phyloP scores from a whole-genome alignment of 768 basidiomycete species.

The Phanerochaete carnosa region DNA sequence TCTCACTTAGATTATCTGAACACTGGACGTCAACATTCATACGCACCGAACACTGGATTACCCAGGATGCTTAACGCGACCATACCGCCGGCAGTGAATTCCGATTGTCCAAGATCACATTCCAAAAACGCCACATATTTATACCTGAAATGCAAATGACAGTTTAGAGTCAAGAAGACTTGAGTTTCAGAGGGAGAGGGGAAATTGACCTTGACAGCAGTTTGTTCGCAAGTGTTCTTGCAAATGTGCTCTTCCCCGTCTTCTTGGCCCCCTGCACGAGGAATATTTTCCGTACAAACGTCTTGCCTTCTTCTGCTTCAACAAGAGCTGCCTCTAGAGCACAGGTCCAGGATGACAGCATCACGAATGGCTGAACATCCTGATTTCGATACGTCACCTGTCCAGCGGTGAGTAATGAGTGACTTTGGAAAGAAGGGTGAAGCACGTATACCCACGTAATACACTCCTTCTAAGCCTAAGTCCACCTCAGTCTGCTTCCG shows the following conservation, averaged over 20 bases:
- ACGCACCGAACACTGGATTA: conserved; percentile 63
- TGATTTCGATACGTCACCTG: conserved; percentile 26
- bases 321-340: conserved; percentile 17
- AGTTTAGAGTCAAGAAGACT: not conserved
- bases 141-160: conserved; percentile 44
- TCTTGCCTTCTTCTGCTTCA: not conserved
- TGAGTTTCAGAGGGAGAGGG: not conserved
- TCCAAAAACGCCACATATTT: conserved; percentile 87
- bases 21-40: conserved; percentile 1
- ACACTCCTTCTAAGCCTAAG: conserved; percentile 45
- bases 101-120: conserved; percentile 91
- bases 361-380: conserved; percentile 31
- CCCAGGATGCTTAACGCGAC: conserved; percentile 77
- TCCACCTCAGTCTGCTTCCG: conserved; percentile 30
- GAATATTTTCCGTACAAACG: conserved; percentile 34
- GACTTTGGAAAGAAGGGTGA: not conserved
- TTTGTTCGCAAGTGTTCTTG: conserved; percentile 66
- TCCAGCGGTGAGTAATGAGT: not conserved
- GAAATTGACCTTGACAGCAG: conserved; percentile 53
- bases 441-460: conserved; percentile 39
- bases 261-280: conserved; percentile 85
- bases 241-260: conserved; percentile 88
- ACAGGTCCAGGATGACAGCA: conserved; percentile 35
- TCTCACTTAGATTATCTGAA: not conserved
- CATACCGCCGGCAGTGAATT: conserved; percentile 86